phyloP scores from a whole-genome alignment of 2,329 filamentous ascomycete species.

The Lecanicillium sp. region DNA sequence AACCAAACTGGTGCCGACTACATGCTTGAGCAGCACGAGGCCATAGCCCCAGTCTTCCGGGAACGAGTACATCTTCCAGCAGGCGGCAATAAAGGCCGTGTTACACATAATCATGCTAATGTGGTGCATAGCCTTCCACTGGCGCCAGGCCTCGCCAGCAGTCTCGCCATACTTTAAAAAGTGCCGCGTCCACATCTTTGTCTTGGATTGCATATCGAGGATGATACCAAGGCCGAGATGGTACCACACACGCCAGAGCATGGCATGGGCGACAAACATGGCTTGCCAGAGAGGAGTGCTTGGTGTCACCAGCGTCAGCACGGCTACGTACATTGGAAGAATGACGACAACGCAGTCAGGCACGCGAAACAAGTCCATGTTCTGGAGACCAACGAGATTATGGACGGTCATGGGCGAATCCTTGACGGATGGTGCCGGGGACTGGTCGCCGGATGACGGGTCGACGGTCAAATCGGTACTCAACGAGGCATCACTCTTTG shows the following conservation, averaged over 20 bases:
- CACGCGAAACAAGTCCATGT: constrained; percentile 80
- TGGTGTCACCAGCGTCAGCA: constrained; percentile 67
- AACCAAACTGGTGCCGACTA: constrained; percentile 72
- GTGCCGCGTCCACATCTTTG: constrained; percentile 93
- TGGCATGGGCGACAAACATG: constrained; percentile 73
- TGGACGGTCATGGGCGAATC: constrained; percentile 60
- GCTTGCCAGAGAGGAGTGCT: constrained; percentile 66
- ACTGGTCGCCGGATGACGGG: constrained; percentile 16
- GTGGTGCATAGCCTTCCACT: constrained; percentile 96
- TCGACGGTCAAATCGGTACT: constrained; percentile 16
- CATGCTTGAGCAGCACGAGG: constrained; percentile 78
- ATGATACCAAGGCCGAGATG: constrained; percentile 79
- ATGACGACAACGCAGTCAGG: constrained; percentile 77
- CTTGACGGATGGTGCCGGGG: constrained; percentile 15
- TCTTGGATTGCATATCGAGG: constrained; percentile 75
- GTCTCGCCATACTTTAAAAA: constrained; percentile 95
- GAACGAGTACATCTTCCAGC: constrained; percentile 93
- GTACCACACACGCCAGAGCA: constrained; percentile 85
- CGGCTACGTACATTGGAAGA: constrained; percentile 65
- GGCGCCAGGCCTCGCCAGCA: constrained; percentile 85
- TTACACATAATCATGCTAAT: constrained; percentile 88
- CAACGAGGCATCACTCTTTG: constrained; percentile 20
- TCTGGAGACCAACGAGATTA: constrained; percentile 72
- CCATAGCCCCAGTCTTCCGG: constrained; percentile 82
- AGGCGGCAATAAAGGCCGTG: constrained; percentile 77